Evolutionary conservation across 1,139 yeast species (phyloP), one percentile per base, ranked within the genome.

Genomic region (Meyerozyma smithsonii): DNA sequence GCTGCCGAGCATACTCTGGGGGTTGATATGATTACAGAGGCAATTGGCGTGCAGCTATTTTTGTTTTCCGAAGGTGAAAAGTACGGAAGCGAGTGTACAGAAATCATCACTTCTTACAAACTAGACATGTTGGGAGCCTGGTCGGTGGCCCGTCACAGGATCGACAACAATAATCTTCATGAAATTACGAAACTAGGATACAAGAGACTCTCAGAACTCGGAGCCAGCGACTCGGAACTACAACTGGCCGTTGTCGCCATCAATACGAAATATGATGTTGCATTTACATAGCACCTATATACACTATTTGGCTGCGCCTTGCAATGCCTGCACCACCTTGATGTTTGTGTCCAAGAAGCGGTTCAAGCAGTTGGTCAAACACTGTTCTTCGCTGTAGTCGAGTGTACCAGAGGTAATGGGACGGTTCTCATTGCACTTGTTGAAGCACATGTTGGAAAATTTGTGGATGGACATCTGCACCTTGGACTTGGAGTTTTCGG

Each of bases 381-480:
- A 90, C 35, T 69, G 62, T 50, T 84, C 87, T 61, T 90, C 97
- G 40, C 61, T 61, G 4, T 64, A 42, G 48, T 73, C 74, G 48
- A 89, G 68, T 39, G 68, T 66, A 34, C 76, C 76, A 39, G 73
- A 65, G 40, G 71, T 69, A 41, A 82, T 74, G 14, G 75, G 66
- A 39, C 52, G 58, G 46, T 63, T 58, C 37, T 75, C 66, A 44
- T 88, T 74, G 61, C 97, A 90, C 65, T 86, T 85, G 61, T 84
- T 85, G 72, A 88, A 90, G 61, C 97, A 90, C 73, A 84, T 73
- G 58, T 88, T 90, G 32, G 96, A 89, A 71, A 87, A 88, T 56
- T 74, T 79, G 59, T 88, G 95, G 46, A 88, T 84, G 28, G 94
- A 78, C 72, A 79, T 74, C 66, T 88, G 96, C 21, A 90, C 88